Evolutionary conservation across 148 eudicot species (phyloP), one percentile per base, ranked within the genome.

Genomic region (Pouteria glomerata): DNA sequence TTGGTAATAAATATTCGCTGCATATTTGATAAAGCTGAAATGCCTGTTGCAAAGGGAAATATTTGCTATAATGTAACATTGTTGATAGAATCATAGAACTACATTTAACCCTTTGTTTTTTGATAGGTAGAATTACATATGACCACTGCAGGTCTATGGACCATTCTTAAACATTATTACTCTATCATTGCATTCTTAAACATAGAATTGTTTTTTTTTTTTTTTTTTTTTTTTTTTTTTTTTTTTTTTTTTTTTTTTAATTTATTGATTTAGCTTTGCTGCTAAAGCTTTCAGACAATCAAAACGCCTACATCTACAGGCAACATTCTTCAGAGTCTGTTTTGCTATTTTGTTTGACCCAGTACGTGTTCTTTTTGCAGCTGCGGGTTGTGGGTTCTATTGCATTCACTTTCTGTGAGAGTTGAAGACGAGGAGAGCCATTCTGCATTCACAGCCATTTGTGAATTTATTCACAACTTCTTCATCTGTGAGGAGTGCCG

Each of bases 401-500:
- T 95, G 76, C 99, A 95, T 79, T 90, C 99, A 50, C 87, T 95
- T 37, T 89, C 99, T 52, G 99, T 92, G 80, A 89, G 96, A 78
- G 74, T 90, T 62, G 99, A 88, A 37, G 96, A 95, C 66, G 92
- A 85, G 82, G 99, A 95, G 74, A 87, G 89, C 82, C 89, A 91
- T 4, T 70, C 74, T 78, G 83, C 99, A 76, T 95, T 95, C 74
- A 80, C 85, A 70, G 82, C 92, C 64, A 83, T 77, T 33, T 95
- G 99, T 59, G 89, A 91, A 66, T 95, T 89, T 75, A 84, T 95
- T 60, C 90, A 82, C 83, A 82, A 87, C 55, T 95, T 95, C 84
- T 95, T 95, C 76, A 68, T 91, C 58, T 95, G 99, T 73, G 97
- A 95, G 60, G 97, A 95, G 79, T 95, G 99, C 51, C 88, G 97